Evolutionary conservation across 2,329 filamentous ascomycete genomes (phyloP).

Genomic region (Tolypocladium endophyticum): DNA sequence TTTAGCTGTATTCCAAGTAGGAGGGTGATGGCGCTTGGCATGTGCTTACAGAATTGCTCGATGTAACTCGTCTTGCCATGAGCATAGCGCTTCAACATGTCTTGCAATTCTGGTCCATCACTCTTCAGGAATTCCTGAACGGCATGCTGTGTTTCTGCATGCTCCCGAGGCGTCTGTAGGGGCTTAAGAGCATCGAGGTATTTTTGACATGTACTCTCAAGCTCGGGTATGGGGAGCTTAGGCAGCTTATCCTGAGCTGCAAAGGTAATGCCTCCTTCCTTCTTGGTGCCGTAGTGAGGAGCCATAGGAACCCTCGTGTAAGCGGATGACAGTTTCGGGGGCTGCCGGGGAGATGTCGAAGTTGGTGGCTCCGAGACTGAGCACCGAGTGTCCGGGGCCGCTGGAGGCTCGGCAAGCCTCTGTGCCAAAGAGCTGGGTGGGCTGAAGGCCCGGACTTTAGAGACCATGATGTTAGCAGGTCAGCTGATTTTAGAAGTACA

Average conservation of each 20-base stretch:
- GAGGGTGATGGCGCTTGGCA: neutral
- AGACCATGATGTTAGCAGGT: constrained; percentile 23
- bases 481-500: constrained; percentile 47
- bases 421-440: constrained; percentile 64
- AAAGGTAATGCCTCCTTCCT: constrained; percentile 72
- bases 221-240: constrained; percentile 84
- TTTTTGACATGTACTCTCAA: constrained; percentile 66
- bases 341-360: neutral
- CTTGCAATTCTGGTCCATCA: constrained; percentile 78
- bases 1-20: constrained; percentile 4
- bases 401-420: constrained; percentile 41
- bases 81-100: constrained; percentile 83
- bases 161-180: constrained; percentile 70
- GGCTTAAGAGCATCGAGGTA: constrained; percentile 74
- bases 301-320: constrained; percentile 42
- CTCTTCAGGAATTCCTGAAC: constrained; percentile 71
- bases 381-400: constrained; percentile 26
- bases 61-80: constrained; percentile 91
- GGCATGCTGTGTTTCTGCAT: constrained; percentile 69
- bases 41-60: constrained; percentile 88
- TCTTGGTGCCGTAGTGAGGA: constrained; percentile 37
- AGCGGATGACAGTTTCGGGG: constrained; percentile 15
- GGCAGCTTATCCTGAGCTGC: constrained; percentile 79
- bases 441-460: constrained; percentile 31
- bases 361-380: constrained; percentile 26